Evolutionary conservation across 1,139 yeast genomes (phyloP), one percentile per base, ranked within the genome.

Genomic region (Wickerhamomyces sp.): DNA sequence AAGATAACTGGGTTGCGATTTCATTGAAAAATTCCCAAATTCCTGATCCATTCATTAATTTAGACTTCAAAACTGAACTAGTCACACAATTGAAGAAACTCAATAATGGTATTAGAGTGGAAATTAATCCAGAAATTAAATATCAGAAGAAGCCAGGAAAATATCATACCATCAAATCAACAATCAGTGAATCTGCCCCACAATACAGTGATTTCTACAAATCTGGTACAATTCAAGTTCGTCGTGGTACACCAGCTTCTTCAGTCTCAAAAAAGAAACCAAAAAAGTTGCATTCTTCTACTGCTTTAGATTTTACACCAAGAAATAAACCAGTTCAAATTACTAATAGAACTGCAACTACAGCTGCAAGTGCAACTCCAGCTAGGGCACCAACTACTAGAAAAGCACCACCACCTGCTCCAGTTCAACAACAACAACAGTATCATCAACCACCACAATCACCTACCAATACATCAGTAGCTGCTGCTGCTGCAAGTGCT

Each of bases 141-240:
- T 94, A 93, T 65, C 88, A 84, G 66, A 94, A 93, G 75, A 93
- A 91, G 62, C 90, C 97, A 1, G 96, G 96, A 4, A 85, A 84
- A 62, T 69, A 76, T 50, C 93, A 89, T 49, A 65, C 77, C 5
- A 84, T 94, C 52, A 91, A 87, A 63, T 79, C 85, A 57, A 78
- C 74, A 40, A 63, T 73, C 40, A 84, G 83, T 45, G 73, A 71
- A 34, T 66, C 80, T 10, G 82, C 85, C 2, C 90, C 94, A 6
- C 65, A 62, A 10, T 62, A 76, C 51, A 75, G 86, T 40, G 99
- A 93, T 64, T 51, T 69, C 11, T 94, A 94, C 69, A 94, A 93
- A 69, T 88, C 96, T 5, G 89, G 96, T 53, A 79, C 89, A 0
- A 93, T 94, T 30, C 81, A 80, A 35, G 96, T 89, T 13, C 79